Conservation (phyloP, 2,329 filamentous ascomycete species). For the Ophiostoma sp. region DNA sequence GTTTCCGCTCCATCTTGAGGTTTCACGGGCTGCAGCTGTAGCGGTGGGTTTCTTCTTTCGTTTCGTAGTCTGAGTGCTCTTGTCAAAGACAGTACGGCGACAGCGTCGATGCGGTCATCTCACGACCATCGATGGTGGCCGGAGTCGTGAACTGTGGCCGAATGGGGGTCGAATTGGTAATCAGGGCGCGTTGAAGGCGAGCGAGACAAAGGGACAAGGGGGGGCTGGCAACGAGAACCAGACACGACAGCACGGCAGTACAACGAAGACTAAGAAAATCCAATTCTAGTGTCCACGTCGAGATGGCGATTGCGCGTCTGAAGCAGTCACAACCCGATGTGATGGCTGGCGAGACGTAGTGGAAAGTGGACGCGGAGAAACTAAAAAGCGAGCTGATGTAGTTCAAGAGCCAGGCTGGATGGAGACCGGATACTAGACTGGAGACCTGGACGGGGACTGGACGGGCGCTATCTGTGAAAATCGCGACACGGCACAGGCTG, state of each 20-base stretch:
- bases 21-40: neutral
- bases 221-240: neutral
- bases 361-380: conserved; percentile 19
- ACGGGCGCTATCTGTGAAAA: conserved; percentile 17
- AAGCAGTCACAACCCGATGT: neutral
- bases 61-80: conserved; percentile 16
- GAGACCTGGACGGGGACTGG: conserved; percentile 8
- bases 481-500: conserved; percentile 20
- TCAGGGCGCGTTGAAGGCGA: neutral
- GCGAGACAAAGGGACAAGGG: neutral
- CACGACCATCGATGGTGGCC: conserved; percentile 21
- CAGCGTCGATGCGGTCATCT: conserved; percentile 23
- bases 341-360: conserved; percentile 11
- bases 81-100: conserved; percentile 23
- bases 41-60: neutral
- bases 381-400: conserved; percentile 18
- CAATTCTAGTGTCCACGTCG: neutral
- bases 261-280: neutral
- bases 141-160: neutral
- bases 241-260: neutral
- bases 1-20: conserved; percentile 56
- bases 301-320: neutral
- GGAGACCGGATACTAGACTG: conserved; percentile 13
- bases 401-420: conserved; percentile 9
- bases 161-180: neutral